These are phyloP conservation scores for Zygosaccharomyces bisporus DNA, from an alignment of 805 yeast species.

Conservation along the genomic window DNA sequence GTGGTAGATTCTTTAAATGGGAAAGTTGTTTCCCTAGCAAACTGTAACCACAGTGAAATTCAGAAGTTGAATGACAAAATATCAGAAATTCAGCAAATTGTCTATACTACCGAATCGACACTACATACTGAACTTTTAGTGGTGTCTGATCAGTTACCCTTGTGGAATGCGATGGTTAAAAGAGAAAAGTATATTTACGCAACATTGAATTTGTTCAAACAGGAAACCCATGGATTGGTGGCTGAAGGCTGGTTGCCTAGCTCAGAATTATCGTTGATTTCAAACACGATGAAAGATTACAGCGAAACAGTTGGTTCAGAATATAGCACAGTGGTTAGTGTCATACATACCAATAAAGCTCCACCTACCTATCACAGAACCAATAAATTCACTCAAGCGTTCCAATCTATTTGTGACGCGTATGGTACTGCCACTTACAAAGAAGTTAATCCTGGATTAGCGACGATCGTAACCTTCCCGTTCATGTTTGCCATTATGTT, in stretches of 20 bases:
- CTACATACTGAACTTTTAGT: constrained; percentile 73
- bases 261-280: constrained; percentile 64
- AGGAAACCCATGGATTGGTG: constrained; percentile 76
- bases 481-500: constrained; percentile 99
- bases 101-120: constrained; percentile 62
- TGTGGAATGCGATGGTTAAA: constrained; percentile 65
- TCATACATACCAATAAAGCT: constrained; percentile 69
- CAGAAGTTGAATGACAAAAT: constrained; percentile 45
- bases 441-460: constrained; percentile 94
- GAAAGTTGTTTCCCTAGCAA: constrained; percentile 46
- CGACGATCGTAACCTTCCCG: constrained; percentile 93
- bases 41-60: constrained; percentile 39
- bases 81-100: constrained; percentile 55
- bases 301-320: constrained; percentile 34
- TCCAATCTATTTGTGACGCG: constrained; percentile 91
- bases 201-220: constrained; percentile 72
- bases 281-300: constrained; percentile 55
- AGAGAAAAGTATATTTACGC: constrained; percentile 83
- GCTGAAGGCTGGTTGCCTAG: constrained; percentile 98
- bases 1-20: constrained; percentile 92
- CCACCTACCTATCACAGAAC: constrained; percentile 96
- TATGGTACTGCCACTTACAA: constrained; percentile 91
- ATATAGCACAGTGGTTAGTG: constrained; percentile 53
- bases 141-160: constrained; percentile 66
- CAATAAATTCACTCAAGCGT: constrained; percentile 91